These are phyloP conservation scores for Talaromyces sp. DNA, from an alignment of 2,329 filamentous ascomycete genomes.

Conservation along the genomic window DNA sequence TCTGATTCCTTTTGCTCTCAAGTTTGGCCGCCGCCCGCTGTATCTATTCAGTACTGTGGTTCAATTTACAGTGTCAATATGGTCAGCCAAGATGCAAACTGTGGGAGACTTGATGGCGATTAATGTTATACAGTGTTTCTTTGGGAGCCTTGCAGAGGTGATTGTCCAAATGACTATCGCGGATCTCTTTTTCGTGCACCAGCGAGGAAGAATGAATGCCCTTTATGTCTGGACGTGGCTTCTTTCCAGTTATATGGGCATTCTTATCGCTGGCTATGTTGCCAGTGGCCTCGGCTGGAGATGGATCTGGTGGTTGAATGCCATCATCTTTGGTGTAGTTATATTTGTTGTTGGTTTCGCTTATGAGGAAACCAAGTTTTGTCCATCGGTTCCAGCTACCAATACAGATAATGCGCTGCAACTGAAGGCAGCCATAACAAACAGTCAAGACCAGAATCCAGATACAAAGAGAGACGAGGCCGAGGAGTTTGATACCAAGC, in stretches of 20 bases:
- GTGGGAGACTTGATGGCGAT: constrained; percentile 45
- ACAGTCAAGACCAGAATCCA: background rate
- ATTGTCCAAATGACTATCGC: constrained; percentile 49
- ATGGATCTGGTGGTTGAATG: constrained; percentile 51
- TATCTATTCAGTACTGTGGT: constrained; percentile 44
- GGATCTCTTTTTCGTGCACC: constrained; percentile 51
- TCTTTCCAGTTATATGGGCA: constrained; percentile 26
- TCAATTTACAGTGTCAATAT: constrained; percentile 39
- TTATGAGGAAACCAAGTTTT: constrained; percentile 45
- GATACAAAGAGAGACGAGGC: background rate
- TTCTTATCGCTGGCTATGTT: constrained; percentile 33
- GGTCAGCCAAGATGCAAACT: constrained; percentile 46
- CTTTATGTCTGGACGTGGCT: constrained; percentile 42
- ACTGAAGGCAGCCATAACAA: background rate
- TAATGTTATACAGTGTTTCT: constrained; percentile 45
- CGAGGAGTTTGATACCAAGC: background rate
- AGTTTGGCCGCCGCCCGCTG: constrained; percentile 47
- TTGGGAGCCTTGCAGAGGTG: constrained; percentile 45
- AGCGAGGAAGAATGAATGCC: constrained; percentile 48
- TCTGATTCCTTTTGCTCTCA: constrained; percentile 47
- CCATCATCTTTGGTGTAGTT: constrained; percentile 39
- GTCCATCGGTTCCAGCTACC: background rate
- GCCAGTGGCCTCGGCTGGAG: constrained; percentile 47
- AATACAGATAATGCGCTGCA: background rate
- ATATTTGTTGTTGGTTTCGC: constrained; percentile 43